Conservation (phyloP, 805 yeast species). For the Hagleromyces aurorensis region DNA sequence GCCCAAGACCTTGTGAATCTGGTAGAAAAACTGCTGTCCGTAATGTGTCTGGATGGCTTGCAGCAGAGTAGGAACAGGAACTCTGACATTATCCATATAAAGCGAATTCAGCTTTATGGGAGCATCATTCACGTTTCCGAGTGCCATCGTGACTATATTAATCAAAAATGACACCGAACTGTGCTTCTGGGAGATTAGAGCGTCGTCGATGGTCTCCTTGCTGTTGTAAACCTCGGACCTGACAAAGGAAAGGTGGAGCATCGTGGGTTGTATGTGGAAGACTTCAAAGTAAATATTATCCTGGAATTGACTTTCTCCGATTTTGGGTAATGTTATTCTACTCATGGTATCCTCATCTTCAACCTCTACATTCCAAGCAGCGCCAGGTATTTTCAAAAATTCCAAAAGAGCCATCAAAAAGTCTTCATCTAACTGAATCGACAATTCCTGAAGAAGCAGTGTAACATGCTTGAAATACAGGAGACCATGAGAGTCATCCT, state of each 20-base stretch:
- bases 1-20: conserved; percentile 85
- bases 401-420: conserved; percentile 76
- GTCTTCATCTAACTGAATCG: conserved; percentile 91
- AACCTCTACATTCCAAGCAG: conserved; percentile 54
- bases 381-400: conserved; percentile 73
- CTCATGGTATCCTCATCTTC: conserved; percentile 50
- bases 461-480: conserved; percentile 88
- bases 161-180: conserved; percentile 68
- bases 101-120: conserved; percentile 86
- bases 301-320: conserved; percentile 44
- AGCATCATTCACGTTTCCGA: conserved; percentile 95
- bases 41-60: conserved; percentile 77
- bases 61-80: conserved; percentile 65
- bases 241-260: conserved; percentile 81
- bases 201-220: conserved; percentile 43
- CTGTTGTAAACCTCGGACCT: conserved; percentile 73
- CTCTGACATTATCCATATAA: conserved; percentile 80
- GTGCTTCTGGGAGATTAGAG: conserved; percentile 28
- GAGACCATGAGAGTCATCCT: conserved; percentile 88
- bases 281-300: conserved; percentile 87
- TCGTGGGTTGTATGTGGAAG: conserved; percentile 85
- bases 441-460: conserved; percentile 77
- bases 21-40: conserved; percentile 85
- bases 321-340: conserved; percentile 62
- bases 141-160: conserved; percentile 89